Percentiles rank a stretch among this genome's conserved stretches.
Evolutionary conservation across 2,329 filamentous ascomycete species (phyloP).

Genomic region (Beauveria sp.): DNA sequence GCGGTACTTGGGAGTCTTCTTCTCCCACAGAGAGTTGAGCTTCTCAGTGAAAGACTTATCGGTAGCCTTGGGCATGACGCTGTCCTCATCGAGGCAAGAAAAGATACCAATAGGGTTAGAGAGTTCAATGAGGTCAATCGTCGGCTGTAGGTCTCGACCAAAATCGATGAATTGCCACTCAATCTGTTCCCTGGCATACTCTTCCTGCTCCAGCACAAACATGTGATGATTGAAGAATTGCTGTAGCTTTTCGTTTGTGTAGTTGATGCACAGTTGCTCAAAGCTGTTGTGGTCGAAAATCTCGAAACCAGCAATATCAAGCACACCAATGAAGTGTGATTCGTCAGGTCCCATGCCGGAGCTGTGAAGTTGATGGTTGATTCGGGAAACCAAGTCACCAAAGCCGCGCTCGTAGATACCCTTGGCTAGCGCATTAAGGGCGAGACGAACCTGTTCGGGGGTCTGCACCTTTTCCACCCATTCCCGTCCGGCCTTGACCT

Average conservation of each 20-base stretch:
- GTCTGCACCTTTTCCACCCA: constrained; percentile 99
- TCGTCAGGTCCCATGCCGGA: constrained; percentile 77
- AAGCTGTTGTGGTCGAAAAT: constrained; percentile 99
- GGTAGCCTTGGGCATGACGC: constrained; percentile 97
- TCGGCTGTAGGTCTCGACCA: constrained; percentile 91
- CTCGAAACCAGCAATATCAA: constrained; percentile 98
- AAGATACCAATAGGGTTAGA: constrained; percentile 98
- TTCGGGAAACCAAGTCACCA: constrained; percentile 81
- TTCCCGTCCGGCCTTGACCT: constrained; percentile 89
- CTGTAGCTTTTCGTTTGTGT: constrained; percentile 97
- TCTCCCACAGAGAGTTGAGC: constrained; percentile 92
- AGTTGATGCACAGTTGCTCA: constrained; percentile 98
- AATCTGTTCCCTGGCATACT: constrained; percentile 94
- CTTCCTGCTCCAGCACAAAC: constrained; percentile 98
- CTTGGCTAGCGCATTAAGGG: constrained; percentile 86
- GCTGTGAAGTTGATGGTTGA: constrained; percentile 88
- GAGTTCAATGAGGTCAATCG: constrained; percentile 93
- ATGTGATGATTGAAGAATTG: constrained; percentile 99
- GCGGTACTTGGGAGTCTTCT: constrained; percentile 89
- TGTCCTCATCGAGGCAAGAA: constrained; percentile 95
- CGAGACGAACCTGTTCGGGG: constrained; percentile 86
- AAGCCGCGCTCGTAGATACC: constrained; percentile 97
- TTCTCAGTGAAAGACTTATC: constrained; percentile 97
- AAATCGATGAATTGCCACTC: constrained; percentile 99
- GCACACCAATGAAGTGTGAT: constrained; percentile 90